Conservation (phyloP, 768 basidiomycete species). For the Ephemerocybe angulata region DNA sequence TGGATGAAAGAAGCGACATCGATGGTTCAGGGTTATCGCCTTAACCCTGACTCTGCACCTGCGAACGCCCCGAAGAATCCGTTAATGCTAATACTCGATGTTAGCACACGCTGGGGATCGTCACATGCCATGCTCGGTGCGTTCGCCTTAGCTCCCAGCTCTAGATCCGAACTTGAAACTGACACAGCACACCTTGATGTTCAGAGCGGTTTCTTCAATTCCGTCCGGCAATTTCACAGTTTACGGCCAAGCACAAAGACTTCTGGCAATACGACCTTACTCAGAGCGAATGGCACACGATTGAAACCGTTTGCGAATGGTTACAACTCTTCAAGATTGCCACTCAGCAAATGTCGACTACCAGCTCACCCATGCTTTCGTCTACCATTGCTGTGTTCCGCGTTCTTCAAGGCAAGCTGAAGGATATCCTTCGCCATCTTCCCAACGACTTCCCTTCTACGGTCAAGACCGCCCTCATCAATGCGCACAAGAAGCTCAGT, state of each 20-base stretch:
- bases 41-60: not conserved
- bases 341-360: conserved; percentile 31
- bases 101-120: conserved; percentile 31
- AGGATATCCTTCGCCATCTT: conserved; percentile 12
- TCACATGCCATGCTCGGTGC: conserved; percentile 31
- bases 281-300: conserved; percentile 24
- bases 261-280: conserved; percentile 16
- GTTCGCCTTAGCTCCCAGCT: conserved; percentile 6
- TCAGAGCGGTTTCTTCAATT: conserved; percentile 24
- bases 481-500: conserved; percentile 29
- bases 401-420: conserved; percentile 24
- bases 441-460: conserved; percentile 14
- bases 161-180: too few relatives aligned
- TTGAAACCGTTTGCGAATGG: conserved; percentile 22
- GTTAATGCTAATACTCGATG: conserved; percentile 29
- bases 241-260: conserved; percentile 13
- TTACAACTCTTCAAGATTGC: conserved; percentile 25
- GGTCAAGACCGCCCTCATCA: conserved; percentile 19
- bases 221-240: conserved; percentile 14
- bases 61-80: not conserved
- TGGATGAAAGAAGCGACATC: not conserved
- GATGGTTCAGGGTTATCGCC: not conserved
- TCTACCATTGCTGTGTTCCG: conserved; percentile 26
- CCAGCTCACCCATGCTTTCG: conserved; percentile 26
- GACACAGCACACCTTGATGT: too few relatives aligned